Conservation (phyloP, 441 rosid species). For the Manihot esculenta region DNA sequence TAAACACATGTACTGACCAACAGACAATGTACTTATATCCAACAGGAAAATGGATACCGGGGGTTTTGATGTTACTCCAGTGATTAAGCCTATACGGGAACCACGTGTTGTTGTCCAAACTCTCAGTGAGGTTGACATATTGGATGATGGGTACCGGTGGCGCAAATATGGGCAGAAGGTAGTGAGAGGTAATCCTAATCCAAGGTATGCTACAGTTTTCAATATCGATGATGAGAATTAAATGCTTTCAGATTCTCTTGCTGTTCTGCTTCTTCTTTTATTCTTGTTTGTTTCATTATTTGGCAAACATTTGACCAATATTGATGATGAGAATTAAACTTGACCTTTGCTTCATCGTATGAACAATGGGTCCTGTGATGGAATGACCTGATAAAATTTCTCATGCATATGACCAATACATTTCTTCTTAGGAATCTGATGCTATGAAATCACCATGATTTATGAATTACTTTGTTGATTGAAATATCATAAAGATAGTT, state of each 20-base stretch:
- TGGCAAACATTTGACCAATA: slow-evolving; percentile 8
- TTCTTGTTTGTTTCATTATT: slow-evolving; percentile 6
- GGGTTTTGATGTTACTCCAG: slow-evolving; percentile 65
- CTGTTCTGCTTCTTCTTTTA: slow-evolving; percentile 1
- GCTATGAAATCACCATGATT: not conserved
- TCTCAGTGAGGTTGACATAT: slow-evolving; percentile 91
- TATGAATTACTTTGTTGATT: not conserved
- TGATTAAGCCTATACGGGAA: slow-evolving; percentile 90
- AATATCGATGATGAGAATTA: slow-evolving; percentile 10
- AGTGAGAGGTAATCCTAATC: slow-evolving; percentile 96
- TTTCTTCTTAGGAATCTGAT: slow-evolving; percentile 8
- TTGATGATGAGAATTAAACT: too few species aligned
- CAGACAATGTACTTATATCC: slow-evolving; percentile 21
- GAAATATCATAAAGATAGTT: not conserved
- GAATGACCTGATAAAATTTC: slow-evolving; percentile 10
- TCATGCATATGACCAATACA: not conserved
- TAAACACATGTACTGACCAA: slow-evolving; percentile 18
- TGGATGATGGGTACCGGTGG: slow-evolving; percentile 99
- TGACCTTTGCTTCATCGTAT: not conserved
- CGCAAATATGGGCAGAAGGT: slow-evolving; percentile 99
- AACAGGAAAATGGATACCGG: slow-evolving; percentile 81
- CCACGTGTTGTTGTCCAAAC: slow-evolving; percentile 98
- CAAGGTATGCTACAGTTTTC: slow-evolving; percentile 51
- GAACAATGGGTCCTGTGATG: slow-evolving; percentile 4
- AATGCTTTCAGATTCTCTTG: not conserved